Percentiles rank a stretch among this genome's conserved stretches.
phyloP scores from a whole-genome alignment of 495 filamentous ascomycete genomes.

The Aspergillus ellipticus region DNA sequence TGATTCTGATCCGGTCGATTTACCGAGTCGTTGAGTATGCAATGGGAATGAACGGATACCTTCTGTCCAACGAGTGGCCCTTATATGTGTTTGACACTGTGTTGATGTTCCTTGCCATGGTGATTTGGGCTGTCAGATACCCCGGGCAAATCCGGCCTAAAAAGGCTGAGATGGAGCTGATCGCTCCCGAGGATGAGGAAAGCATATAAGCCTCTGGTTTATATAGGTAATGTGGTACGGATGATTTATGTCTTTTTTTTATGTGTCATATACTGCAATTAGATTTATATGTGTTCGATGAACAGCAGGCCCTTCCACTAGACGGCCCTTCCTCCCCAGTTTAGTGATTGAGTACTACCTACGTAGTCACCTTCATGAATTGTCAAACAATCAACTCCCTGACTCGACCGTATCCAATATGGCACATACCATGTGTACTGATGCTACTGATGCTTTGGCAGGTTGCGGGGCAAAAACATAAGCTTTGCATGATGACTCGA shows the following conservation, averaged over 20 bases:
- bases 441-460: too few relatives aligned
- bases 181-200: neutral
- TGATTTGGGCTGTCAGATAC: conserved; percentile 10
- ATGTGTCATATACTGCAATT: too few relatives aligned
- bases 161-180: neutral
- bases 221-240: neutral
- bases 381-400: too few relatives aligned
- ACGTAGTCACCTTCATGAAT: too few relatives aligned
- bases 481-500: too few relatives aligned
- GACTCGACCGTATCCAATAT: too few relatives aligned
- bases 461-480: too few relatives aligned
- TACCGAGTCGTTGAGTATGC: conserved; percentile 61
- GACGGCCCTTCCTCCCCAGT: too few relatives aligned
- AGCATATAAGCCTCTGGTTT: neutral
- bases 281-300: too few relatives aligned
- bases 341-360: too few relatives aligned
- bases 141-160: neutral
- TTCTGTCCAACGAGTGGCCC: conserved; percentile 49
- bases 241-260: neutral
- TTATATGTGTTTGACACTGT: conserved; percentile 56
- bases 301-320: too few relatives aligned
- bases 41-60: conserved; percentile 47
- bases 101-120: conserved; percentile 51
- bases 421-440: too few relatives aligned
- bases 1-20: conserved; percentile 56